phyloP scores from a whole-genome alignment of 495 filamentous ascomycete species.

The Penicillium antarcticum region DNA sequence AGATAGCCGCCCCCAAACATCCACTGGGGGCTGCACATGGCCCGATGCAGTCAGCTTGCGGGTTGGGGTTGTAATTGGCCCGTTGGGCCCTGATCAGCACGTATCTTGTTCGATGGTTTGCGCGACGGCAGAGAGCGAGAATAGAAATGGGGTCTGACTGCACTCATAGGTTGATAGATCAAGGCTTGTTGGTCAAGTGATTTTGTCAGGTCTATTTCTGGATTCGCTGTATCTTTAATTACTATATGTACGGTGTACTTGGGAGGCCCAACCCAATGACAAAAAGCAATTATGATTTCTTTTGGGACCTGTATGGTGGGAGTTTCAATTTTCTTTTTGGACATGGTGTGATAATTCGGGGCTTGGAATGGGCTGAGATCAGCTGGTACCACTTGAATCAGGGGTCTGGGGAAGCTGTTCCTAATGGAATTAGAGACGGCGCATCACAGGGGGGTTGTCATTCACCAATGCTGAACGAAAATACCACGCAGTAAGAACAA shows the following conservation, averaged over 20 bases:
- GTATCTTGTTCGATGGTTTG: background rate
- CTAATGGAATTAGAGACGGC: background rate
- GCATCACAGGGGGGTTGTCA: background rate
- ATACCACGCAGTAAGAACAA: constrained; percentile 1
- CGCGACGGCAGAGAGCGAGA: background rate
- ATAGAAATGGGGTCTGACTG: background rate
- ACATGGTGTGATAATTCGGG: too few relatives aligned
- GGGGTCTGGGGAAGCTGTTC: background rate
- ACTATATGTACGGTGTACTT: background rate
- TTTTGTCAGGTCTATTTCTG: background rate
- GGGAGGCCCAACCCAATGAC: background rate
- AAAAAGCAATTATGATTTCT: background rate
- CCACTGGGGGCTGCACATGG: constrained; percentile 8
- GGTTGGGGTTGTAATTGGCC: background rate
- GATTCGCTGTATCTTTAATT: background rate
- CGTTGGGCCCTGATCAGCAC: background rate
- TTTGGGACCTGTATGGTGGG: background rate
- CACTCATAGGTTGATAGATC: background rate
- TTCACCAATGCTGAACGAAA: background rate
- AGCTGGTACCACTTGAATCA: background rate
- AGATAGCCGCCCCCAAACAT: constrained; percentile 13
- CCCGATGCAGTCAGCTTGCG: background rate
- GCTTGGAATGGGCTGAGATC: too few relatives aligned
- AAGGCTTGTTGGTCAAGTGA: background rate
- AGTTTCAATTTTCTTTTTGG: background rate